phyloP scores from a whole-genome alignment of 2,329 filamentous ascomycete genomes.

The Ilyonectria destructans region DNA sequence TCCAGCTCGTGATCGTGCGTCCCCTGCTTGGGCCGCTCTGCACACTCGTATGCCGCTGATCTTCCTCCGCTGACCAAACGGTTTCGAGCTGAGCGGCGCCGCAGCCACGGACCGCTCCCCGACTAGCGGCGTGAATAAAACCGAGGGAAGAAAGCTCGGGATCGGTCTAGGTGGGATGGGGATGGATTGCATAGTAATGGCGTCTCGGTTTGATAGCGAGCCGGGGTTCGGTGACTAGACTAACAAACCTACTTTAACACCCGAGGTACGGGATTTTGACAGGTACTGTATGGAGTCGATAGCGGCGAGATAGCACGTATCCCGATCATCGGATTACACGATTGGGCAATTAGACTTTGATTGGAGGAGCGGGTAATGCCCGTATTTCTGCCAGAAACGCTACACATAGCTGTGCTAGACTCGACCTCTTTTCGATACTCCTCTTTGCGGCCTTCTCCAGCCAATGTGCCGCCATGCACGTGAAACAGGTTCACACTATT shows the following conservation, averaged over 20 bases:
- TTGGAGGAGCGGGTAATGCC: background rate
- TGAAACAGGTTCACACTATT: background rate
- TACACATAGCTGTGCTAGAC: background rate
- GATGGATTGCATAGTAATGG: background rate
- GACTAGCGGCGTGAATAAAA: background rate
- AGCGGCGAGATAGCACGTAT: background rate
- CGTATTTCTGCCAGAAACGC: background rate
- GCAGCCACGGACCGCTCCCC: background rate
- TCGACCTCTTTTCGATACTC: background rate
- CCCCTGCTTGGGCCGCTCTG: background rate
- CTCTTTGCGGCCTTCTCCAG: background rate
- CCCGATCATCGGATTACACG: background rate
- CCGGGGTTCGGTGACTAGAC: background rate
- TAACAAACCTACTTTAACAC: conserved; percentile 4
- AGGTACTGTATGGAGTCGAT: background rate
- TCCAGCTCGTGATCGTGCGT: background rate
- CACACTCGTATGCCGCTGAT: background rate
- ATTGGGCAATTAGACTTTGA: background rate
- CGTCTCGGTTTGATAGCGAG: conserved; percentile 2
- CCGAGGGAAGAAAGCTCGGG: background rate
- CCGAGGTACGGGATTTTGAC: background rate
- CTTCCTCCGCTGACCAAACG: background rate
- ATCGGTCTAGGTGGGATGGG: background rate
- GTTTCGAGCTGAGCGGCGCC: conserved; percentile 3
- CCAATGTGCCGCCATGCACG: background rate